These are phyloP conservation scores for Colletotrichum cordylinicola DNA, from an alignment of 2,329 filamentous ascomycete species.

Conservation along the genomic window DNA sequence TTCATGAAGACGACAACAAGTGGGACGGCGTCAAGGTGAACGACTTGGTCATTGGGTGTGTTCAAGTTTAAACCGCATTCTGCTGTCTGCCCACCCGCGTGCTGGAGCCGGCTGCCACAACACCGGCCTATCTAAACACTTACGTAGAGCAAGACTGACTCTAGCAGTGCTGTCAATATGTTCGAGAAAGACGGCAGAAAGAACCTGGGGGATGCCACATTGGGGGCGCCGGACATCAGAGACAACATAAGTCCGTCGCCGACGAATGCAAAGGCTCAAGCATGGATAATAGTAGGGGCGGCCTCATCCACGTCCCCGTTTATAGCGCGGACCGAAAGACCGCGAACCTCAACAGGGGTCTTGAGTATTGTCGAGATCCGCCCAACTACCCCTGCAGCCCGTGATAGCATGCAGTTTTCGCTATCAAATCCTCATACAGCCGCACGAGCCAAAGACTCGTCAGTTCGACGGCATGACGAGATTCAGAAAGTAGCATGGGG, in stretches of 20 bases:
- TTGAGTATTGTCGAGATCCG: background rate
- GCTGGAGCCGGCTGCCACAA: background rate
- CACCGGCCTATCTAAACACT: background rate
- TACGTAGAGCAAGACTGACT: background rate
- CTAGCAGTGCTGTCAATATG: background rate
- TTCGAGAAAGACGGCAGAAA: background rate
- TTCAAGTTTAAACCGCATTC: background rate
- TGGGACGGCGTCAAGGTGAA: background rate
- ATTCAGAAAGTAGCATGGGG: background rate
- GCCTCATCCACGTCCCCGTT: background rate
- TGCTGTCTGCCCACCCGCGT: no score
- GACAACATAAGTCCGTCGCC: background rate
- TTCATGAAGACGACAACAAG: background rate
- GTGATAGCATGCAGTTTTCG: background rate
- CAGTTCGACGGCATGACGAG: background rate
- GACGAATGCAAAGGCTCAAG: background rate
- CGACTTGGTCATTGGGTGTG: background rate
- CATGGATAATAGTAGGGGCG: background rate
- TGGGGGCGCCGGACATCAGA: background rate
- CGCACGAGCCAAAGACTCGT: background rate
- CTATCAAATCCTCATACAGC: rapidly evolving
- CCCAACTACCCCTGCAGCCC: background rate
- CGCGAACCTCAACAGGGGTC: background rate
- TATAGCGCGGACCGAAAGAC: background rate
- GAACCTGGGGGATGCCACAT: background rate